phyloP scores from a whole-genome alignment of 306 rosid genomes.

The Pterocarpus santalinus region DNA sequence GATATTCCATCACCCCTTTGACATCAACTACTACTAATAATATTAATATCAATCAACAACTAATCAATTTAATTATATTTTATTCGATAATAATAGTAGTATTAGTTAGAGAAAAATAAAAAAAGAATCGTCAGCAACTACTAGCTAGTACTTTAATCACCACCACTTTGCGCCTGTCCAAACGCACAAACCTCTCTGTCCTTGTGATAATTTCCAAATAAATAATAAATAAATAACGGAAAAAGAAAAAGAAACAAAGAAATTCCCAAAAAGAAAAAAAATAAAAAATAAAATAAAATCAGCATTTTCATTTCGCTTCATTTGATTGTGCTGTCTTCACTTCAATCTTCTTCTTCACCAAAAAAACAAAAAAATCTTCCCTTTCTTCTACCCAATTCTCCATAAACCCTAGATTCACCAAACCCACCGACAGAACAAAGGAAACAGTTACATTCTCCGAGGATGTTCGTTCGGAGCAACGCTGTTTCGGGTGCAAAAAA shows the following conservation, averaged over 20 bases:
- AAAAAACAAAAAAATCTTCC: slow-evolving; percentile 25
- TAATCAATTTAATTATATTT: not conserved
- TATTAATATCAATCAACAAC: slow-evolving; percentile 10
- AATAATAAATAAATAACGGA: not conserved
- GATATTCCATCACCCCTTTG: not conserved
- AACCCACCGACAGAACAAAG: not conserved
- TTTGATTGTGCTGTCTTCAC: slow-evolving; percentile 1
- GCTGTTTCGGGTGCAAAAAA: not conserved
- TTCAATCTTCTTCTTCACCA: slow-evolving; percentile 32
- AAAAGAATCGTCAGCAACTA: not conserved
- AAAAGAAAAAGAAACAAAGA: not conserved
- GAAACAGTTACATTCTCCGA: slow-evolving; percentile 22
- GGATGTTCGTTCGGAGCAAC: slow-evolving; percentile 4
- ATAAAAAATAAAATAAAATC: not conserved
- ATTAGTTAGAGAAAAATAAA: not conserved
- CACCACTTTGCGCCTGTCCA: not conserved
- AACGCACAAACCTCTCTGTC: not conserved
- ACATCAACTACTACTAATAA: not conserved
- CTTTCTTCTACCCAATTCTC: slow-evolving; percentile 29
- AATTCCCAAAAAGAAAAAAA: not conserved
- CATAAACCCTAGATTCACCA: slow-evolving; percentile 54
- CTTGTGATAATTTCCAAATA: not conserved
- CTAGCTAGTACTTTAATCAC: not conserved
- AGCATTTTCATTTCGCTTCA: slow-evolving; percentile 12
- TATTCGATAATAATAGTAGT: not conserved